phyloP scores from a whole-genome alignment of 805 yeast species.

The Kluyveromyces siamensis region DNA sequence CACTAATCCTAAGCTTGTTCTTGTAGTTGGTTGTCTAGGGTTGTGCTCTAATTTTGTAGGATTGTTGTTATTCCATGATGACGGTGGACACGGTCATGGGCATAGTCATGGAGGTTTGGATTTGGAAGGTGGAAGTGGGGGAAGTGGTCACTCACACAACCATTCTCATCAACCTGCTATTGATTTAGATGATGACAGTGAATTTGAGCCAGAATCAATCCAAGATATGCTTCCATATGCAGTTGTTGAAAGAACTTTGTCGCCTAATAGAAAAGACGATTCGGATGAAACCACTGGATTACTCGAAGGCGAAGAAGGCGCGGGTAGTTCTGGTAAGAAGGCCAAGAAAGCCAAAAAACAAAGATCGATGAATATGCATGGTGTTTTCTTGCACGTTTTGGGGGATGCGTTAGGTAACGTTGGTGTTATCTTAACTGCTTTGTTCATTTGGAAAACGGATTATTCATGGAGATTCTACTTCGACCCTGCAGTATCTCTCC shows the following conservation, averaged over 20 bases:
- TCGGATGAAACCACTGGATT: slow-evolving; percentile 27
- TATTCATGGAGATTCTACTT: slow-evolving; percentile 78
- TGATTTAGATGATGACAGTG: slow-evolving; percentile 1
- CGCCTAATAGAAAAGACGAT: slow-evolving; percentile 10
- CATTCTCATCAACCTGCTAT: slow-evolving; percentile 22
- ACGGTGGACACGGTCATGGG: slow-evolving; percentile 45
- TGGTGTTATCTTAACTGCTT: slow-evolving; percentile 84
- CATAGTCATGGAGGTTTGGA: slow-evolving; percentile 21
- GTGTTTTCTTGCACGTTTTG: slow-evolving; percentile 88
- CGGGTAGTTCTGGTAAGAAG: slow-evolving; percentile 3
- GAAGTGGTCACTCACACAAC: slow-evolving; percentile 3
- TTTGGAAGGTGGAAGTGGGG: slow-evolving; percentile 11
- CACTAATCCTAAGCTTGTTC: slow-evolving; percentile 71
- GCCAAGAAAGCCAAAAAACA: slow-evolving; percentile 12
- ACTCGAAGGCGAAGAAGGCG: neutral
- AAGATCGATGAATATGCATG: slow-evolving; percentile 91
- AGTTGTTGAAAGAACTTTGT: slow-evolving; percentile 16
- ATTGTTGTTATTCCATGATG: slow-evolving; percentile 80
- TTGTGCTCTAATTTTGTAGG: slow-evolving; percentile 77
- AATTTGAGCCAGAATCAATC: slow-evolving; percentile 4
- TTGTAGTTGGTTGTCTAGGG: slow-evolving; percentile 79
- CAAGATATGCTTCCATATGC: slow-evolving; percentile 20
- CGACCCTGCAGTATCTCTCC: slow-evolving; percentile 79
- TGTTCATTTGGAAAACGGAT: slow-evolving; percentile 90
- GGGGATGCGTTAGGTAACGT: slow-evolving; percentile 95